phyloP scores from a whole-genome alignment of 768 basidiomycete genomes.

The Inosperma sp. region DNA sequence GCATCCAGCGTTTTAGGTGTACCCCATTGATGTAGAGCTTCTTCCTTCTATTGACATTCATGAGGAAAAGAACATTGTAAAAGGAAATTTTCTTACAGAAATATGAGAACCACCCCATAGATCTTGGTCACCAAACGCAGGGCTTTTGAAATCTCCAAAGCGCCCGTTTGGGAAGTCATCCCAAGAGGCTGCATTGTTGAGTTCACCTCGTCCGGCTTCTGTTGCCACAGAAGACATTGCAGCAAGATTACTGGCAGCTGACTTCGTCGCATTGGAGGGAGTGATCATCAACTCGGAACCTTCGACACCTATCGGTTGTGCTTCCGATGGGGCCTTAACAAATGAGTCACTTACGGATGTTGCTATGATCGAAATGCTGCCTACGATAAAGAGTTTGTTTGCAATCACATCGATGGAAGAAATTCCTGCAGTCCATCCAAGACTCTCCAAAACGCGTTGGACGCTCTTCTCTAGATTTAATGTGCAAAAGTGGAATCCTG shows the following conservation, averaged over 20 bases:
- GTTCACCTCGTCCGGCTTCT: slow-evolving; percentile 69
- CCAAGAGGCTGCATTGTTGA: slow-evolving; percentile 77
- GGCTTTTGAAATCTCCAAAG: slow-evolving; percentile 96
- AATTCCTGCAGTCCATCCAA: slow-evolving; percentile 63
- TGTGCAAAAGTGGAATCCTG: slow-evolving; percentile 91
- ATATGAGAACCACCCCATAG: slow-evolving; percentile 71
- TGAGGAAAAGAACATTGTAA: neutral
- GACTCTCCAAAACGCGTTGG: slow-evolving; percentile 71
- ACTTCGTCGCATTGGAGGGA: slow-evolving; percentile 57
- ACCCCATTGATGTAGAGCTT: slow-evolving; percentile 72
- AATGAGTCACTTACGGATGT: too few species aligned
- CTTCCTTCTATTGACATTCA: slow-evolving; percentile 43
- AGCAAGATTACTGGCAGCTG: slow-evolving; percentile 55
- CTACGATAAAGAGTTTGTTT: slow-evolving; percentile 68
- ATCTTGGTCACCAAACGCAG: slow-evolving; percentile 82
- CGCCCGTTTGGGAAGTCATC: slow-evolving; percentile 98
- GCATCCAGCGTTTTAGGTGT: slow-evolving; percentile 60
- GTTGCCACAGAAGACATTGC: too few species aligned
- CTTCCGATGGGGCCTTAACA: too few species aligned
- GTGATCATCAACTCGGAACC: slow-evolving; percentile 49
- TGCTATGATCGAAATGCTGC: too few species aligned
- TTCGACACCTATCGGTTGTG: slow-evolving; percentile 22
- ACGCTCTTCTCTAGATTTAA: slow-evolving; percentile 97
- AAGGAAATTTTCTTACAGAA: slow-evolving; percentile 35
- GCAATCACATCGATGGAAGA: slow-evolving; percentile 26